These are phyloP conservation scores for Dipsacomyces acuminosporus DNA, from an alignment of 371 early-diverging fungal species.

Conservation along the genomic window DNA sequence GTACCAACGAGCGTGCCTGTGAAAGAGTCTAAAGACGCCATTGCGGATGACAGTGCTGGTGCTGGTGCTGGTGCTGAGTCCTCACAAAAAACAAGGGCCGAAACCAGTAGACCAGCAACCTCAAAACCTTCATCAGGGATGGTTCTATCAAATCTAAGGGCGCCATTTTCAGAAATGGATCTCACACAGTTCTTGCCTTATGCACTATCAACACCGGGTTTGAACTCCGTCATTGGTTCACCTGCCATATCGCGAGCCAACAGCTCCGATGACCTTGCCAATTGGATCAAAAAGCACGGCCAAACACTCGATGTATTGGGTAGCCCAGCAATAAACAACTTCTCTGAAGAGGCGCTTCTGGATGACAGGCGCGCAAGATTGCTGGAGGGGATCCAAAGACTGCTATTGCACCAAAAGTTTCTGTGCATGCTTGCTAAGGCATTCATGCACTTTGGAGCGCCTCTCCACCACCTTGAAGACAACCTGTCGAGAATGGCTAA, in stretches of 20 bases:
- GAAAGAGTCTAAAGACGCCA: no score
- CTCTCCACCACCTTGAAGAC: conserved; percentile 61
- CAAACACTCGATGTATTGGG: not conserved
- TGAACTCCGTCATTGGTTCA: conserved; percentile 11
- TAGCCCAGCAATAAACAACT: not conserved
- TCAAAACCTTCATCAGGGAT: no score
- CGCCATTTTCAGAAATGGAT: conserved; percentile 6
- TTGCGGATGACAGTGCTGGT: no score
- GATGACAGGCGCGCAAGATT: conserved; percentile 4
- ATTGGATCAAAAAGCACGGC: conserved; percentile 12
- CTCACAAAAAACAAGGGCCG: no score
- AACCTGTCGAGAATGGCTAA: conserved; percentile 24
- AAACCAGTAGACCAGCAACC: no score
- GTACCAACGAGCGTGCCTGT: no score
- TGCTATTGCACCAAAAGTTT: conserved; percentile 59
- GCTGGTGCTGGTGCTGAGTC: no score
- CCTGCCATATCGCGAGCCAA: conserved; percentile 6
- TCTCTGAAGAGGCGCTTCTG: conserved; percentile 1
- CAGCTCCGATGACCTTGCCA: conserved; percentile 7
- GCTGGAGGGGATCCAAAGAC: conserved; percentile 41
- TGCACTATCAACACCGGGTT: conserved; percentile 18
- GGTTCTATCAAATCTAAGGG: no score
- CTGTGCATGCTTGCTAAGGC: conserved; percentile 61
- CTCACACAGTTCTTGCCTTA: conserved; percentile 24
- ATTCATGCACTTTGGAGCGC: conserved; percentile 65